phyloP scores from a whole-genome alignment of 257 asterid species.

The Nicotiana knightiana region DNA sequence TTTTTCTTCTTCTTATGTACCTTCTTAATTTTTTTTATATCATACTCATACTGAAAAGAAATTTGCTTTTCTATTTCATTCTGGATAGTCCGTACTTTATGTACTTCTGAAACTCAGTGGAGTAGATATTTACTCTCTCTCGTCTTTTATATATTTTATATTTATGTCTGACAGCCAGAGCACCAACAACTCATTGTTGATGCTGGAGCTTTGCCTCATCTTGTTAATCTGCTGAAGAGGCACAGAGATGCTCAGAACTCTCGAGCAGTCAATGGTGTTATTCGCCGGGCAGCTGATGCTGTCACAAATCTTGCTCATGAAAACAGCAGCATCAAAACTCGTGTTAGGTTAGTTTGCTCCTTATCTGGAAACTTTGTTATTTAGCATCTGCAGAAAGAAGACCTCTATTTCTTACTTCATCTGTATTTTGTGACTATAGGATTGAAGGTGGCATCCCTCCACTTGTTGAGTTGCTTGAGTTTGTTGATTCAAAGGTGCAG shows the following conservation, averaged over 20 bases:
- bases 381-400: neutral
- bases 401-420: neutral
- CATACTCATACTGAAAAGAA: neutral
- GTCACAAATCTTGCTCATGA: slow-evolving; percentile 97
- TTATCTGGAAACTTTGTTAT: slow-evolving; percentile 9
- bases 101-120: neutral
- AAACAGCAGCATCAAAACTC: slow-evolving; percentile 86
- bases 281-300: slow-evolving; percentile 97
- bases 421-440: slow-evolving; percentile 30
- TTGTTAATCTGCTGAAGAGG: slow-evolving; percentile 77
- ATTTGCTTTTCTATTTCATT: neutral
- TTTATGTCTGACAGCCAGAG: slow-evolving; percentile 65
- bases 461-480: slow-evolving; percentile 91
- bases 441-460: slow-evolving; percentile 98
- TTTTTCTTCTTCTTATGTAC: neutral
- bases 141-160: neutral
- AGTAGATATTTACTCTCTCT: neutral
- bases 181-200: slow-evolving; percentile 96
- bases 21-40: neutral
- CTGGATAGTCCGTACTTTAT: neutral
- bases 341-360: slow-evolving; percentile 57
- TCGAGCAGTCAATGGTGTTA: slow-evolving; percentile 77
- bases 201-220: slow-evolving; percentile 92
- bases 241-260: slow-evolving; percentile 54
- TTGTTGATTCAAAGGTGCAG: slow-evolving; percentile 91